Percentiles rank a stretch among this genome's conserved stretches.
Conservation (phyloP, 345 rosid genomes). For the Hibiscus trionum region DNA sequence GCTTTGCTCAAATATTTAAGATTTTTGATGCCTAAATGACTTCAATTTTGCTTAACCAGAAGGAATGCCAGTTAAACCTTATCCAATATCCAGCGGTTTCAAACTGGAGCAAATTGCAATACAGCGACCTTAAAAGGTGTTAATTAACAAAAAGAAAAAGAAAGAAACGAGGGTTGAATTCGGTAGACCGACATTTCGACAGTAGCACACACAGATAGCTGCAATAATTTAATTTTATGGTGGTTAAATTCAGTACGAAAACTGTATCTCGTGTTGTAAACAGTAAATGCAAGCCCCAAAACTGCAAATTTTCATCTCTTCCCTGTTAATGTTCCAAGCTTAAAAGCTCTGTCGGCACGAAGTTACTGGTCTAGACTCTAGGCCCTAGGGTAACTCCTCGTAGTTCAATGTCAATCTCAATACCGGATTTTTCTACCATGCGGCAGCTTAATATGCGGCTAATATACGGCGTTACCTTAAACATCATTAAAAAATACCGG, state of each 20-base stretch:
- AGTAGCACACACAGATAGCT: not conserved
- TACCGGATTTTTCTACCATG: no score
- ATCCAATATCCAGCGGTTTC: not conserved
- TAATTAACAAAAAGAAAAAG: no score
- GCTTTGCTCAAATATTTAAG: not conserved
- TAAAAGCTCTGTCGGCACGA: not conserved
- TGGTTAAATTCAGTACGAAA: not conserved
- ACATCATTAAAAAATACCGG: no score
- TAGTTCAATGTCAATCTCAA: not conserved
- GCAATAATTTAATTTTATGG: not conserved
- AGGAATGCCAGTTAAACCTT: not conserved
- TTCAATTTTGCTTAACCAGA: not conserved
- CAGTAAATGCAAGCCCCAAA: not conserved
- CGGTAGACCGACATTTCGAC: not conserved
- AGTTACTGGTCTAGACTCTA: not conserved
- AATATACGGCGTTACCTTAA: no score
- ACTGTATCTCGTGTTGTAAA: not conserved
- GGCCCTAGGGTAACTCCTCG: no score
- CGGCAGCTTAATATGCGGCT: no score
- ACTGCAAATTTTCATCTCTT: not conserved
- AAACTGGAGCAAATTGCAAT: not conserved
- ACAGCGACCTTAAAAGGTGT: no score
- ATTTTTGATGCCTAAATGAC: no score
- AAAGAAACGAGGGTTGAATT: not conserved
- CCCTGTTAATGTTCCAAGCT: not conserved